Conservation (phyloP, 2,329 filamentous ascomycete genomes). For the Penicillium brevicompactum region DNA sequence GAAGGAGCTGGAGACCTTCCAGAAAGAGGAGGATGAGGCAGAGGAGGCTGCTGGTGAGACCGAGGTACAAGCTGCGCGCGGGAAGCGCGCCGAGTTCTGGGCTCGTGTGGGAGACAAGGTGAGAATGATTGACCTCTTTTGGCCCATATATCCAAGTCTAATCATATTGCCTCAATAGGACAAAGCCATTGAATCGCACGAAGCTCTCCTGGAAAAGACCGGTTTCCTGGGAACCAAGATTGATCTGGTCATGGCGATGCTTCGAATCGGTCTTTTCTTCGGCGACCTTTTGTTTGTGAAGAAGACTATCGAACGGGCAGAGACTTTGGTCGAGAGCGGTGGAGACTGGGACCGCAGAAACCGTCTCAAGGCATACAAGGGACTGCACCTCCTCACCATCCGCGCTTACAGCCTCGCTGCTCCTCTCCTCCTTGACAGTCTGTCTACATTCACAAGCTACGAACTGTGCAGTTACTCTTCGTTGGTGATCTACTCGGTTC, state of each 20-base stretch:
- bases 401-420: constrained; percentile 89
- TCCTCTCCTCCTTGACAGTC: constrained; percentile 89
- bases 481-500: constrained; percentile 91
- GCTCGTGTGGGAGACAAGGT: constrained; percentile 96
- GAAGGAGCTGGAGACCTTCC: constrained; percentile 71
- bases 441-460: constrained; percentile 98
- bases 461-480: constrained; percentile 96
- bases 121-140: constrained; percentile 27
- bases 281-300: constrained; percentile 89
- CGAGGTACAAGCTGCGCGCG: constrained; percentile 87
- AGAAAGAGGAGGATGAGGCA: constrained; percentile 91
- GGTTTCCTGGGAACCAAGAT: constrained; percentile 96
- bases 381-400: constrained; percentile 86
- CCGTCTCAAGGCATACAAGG: constrained; percentile 97
- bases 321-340: constrained; percentile 86
- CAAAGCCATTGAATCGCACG: constrained; percentile 88
- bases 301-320: constrained; percentile 89
- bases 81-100: constrained; percentile 95
- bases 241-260: constrained; percentile 92
- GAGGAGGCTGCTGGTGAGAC: constrained; percentile 95
- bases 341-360: constrained; percentile 99
- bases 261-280: constrained; percentile 94
- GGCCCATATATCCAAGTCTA: constrained; percentile 2
- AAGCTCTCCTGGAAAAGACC: constrained; percentile 95
- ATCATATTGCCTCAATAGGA: constrained; percentile 60